These are phyloP conservation scores for Sechiopsis laciniata DNA, from an alignment of 306 rosid species.

Conservation along the genomic window DNA sequence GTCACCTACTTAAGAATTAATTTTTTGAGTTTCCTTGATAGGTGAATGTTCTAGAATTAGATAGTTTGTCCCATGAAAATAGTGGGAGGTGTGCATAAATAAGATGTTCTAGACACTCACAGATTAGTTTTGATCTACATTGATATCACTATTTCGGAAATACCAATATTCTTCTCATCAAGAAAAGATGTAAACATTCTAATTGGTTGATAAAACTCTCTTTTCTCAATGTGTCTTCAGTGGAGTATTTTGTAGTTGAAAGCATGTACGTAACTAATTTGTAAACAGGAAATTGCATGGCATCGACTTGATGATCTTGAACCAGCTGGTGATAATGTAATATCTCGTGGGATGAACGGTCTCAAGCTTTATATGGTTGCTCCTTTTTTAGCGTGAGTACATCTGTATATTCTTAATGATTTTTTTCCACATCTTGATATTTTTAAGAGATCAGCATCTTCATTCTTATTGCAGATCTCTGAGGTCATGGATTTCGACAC, in stretches of 20 bases:
- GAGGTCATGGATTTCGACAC: constrained; percentile 67
- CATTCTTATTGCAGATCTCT: constrained; percentile 57
- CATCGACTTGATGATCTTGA: constrained; percentile 85
- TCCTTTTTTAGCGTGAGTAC: constrained; percentile 83
- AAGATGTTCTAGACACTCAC: no score
- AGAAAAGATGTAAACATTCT: background rate
- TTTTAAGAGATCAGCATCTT: constrained; percentile 17
- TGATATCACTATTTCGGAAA: background rate
- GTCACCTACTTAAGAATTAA: no score
- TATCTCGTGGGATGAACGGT: constrained; percentile 91
- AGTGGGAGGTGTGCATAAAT: no score
- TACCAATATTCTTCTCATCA: background rate
- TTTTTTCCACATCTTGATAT: constrained; percentile 19
- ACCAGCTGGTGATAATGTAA: constrained; percentile 71
- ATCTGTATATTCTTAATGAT: constrained; percentile 25
- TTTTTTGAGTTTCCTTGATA: background rate
- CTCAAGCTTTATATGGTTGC: constrained; percentile 98
- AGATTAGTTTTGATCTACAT: background rate
- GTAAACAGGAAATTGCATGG: constrained; percentile 92
- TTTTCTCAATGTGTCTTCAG: background rate
- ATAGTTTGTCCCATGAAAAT: no score
- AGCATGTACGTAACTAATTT: constrained; percentile 21
- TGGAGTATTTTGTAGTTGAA: constrained; percentile 21
- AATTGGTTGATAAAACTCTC: background rate
- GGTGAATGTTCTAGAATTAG: no score